Evolutionary conservation across 495 filamentous ascomycete genomes (phyloP).

Genomic region (Xylaria scruposa): DNA sequence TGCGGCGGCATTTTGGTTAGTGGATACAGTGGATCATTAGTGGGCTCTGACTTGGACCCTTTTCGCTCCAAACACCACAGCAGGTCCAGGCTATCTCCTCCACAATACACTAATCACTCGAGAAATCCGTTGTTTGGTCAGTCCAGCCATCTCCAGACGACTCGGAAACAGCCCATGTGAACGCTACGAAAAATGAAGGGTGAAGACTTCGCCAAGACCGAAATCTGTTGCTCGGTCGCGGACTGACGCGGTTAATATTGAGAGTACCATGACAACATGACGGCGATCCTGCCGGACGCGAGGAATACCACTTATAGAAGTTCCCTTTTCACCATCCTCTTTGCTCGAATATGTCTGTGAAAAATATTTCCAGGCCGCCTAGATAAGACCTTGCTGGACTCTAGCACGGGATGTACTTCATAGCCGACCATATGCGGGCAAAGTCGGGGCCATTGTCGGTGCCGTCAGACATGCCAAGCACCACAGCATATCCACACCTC

Average conservation of each 20-base stretch:
- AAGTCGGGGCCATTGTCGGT: background rate
- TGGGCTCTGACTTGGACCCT: constrained; percentile 2
- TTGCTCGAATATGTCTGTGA: background rate
- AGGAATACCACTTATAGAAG: background rate
- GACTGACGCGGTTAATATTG: background rate
- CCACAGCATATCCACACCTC: constrained; percentile 17
- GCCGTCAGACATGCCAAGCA: constrained; percentile 16
- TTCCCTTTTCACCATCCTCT: background rate
- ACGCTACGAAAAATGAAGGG: background rate
- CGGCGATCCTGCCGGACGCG: background rate
- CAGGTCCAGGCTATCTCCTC: background rate
- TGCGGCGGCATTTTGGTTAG: background rate
- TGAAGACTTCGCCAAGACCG: background rate
- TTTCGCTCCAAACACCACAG: background rate
- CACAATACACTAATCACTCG: background rate
- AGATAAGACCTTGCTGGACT: background rate
- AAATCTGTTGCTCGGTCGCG: background rate
- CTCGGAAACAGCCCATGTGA: background rate
- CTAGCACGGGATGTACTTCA: background rate
- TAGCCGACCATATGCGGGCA: constrained; percentile 5
- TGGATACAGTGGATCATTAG: background rate
- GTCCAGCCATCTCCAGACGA: background rate
- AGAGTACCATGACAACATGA: background rate
- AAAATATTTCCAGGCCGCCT: background rate
- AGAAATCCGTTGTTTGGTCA: background rate